Base-by-base conservation (phyloP, 495 filamentous ascomycete genomes). In the Neurospora sp. region DNA sequence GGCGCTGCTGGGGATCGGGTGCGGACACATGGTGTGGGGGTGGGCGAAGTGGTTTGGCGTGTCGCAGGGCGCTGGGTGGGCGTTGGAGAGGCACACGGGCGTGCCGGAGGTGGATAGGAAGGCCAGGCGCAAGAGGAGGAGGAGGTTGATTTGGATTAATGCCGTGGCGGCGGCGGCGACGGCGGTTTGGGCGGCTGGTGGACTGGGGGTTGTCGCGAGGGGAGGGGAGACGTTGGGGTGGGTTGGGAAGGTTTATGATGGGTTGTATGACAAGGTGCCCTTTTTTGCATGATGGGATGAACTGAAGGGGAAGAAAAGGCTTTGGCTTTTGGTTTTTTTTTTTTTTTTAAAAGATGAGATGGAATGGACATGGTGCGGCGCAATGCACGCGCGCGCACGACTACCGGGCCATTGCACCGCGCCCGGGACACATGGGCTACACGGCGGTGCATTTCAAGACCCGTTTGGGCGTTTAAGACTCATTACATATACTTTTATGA, bases 11-110 rank as follows among this genome's bases (percentile, higher is more conserved):
- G 86, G 85, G 5, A 81, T 91, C 0, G 92, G 89, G 7, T 89
- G 86, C 22, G 94, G 90, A 73, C 94, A 98, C 83, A 88, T 94
- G 75, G 87, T 93, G 31, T 96, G 93, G 86, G 94, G 94, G 1
- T 88, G 88, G 85, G 91, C 92, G 20, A 89, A 87, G 79, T 96
- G 92, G 92, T 83, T 93, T 76, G 84, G 86, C 7, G 79, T 82
- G 59, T 77, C 85, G 65, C 88, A 81, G 82, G 77, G 71, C 65
- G 82, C 76, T 39, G 83, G 74, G 11, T 82, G 79, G 78, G 70
- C 71, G 42, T 41, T 74, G 44, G 75, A 76, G n/a, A 35, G 71
- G 35, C 72, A 59, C 1, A 79, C 77, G 69, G 80, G 80, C n/a
- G 78, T 78, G n/a, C 70, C 65, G 22, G 70, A 39, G 16, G 71